Evolutionary conservation across 1,284 basidiomycete species (phyloP), one percentile per base, ranked within the genome.

Genomic region (Sutorius eximius): DNA sequence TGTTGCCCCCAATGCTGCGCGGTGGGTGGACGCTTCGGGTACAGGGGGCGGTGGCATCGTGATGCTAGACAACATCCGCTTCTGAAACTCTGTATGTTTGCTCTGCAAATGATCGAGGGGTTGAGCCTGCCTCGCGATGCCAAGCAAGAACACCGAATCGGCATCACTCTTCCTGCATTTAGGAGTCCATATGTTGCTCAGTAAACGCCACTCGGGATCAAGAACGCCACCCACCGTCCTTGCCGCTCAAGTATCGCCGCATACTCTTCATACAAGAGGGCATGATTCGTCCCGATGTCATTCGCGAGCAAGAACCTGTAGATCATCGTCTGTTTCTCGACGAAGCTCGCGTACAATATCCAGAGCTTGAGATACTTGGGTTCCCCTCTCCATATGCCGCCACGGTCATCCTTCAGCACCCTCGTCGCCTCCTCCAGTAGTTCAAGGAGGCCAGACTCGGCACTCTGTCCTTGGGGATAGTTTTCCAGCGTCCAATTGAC

Each of bases 201-300:
- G 59, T n/a, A 27, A 54, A 47, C n/a, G 43, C 22, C 34, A 49
- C 34, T 18, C 16, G 15, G 1, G 34, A 53, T 29, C 27, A 47
- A 32, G 29, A 51, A 42, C 12, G 27, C 16, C 29, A 48, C 71
- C 11, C 58, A 89, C 88, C 84, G 77, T 45, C 82, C 82, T 52
- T 87, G 81, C 32, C 85, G 76, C 70, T 98, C 95, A 36, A 93
- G 75, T 5, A 89, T 84, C 29, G 81, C 77, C 0, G 94, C 95
- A 72, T 89, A 93, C 71, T 97, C 95, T 70, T 98, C 95, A 68
- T 98, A 98, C 42, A 98, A 77, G 36, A 90, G 71, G 2, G 91
- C 87, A 67, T 89, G 86, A 15, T 77, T 78, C 9, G 92, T 89
- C 0, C 94, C 95, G 61, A 98, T 91, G 60, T 96, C 91, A 62